Base-by-base conservation (phyloP, 371 early-diverging fungal species). In the Nosema granulosis region DNA sequence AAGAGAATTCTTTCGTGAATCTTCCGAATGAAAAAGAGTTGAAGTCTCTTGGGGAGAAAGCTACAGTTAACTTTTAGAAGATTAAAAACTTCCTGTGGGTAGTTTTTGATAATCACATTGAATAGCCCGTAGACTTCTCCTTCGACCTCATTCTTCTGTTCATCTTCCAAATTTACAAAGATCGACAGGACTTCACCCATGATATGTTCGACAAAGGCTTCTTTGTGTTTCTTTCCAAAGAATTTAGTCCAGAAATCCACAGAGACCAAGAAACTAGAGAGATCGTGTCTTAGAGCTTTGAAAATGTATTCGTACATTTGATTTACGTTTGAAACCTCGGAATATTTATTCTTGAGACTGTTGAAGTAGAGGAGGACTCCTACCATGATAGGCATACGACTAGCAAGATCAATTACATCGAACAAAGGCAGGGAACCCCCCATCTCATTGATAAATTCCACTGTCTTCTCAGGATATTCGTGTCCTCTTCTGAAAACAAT, bases 221-320 rank as follows among this genome's bases (percentile, higher is more conserved):
- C 78, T 29, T 66, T 0, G 2, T 50, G 49, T 3, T 49, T 72
- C 0, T 18, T 29, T 18, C 61, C 32, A 58, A 80, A 76, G 34
- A 80, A 52, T 52, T 74, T 71, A 26, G 28, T 32, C 80, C 80
- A 80, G 43, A 80, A 80, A 16, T 80, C 73, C 28, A 80, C 22
- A 1, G 80, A 79, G 31, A 67, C 29, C 18, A 67, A 29, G 61
- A 80, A 80, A 22, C 71, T 76, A 12, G 68, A 49, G 38, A 69
- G 16, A 26, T 61, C 51, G 37, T 24, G 38, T 57, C 63, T 54
- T 26, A 81, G 62, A 13, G 65, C 71, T 49, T 69, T 77, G 28
- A 69, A 78, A 2, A 78, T 71, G 69, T 81, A 81, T 37, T 71
- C 68, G 57, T 75, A 80, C 66, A 79, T 74, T 29, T 63, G 49